Evolutionary conservation across 176 grass and related monocot species (phyloP), one percentile per base, ranked within the genome.

Genomic region (Saccharum officinarum): DNA sequence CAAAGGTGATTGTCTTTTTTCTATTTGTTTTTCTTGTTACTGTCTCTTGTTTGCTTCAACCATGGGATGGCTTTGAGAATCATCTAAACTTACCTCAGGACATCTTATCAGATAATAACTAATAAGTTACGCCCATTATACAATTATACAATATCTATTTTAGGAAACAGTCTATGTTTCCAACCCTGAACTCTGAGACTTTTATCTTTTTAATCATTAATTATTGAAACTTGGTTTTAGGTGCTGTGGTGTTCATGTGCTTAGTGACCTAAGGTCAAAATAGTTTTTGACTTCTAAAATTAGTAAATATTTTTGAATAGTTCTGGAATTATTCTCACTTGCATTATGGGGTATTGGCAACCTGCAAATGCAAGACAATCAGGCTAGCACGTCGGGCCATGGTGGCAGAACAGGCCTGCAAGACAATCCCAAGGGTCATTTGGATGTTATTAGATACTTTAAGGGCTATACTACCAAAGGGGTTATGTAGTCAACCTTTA

Each of bases 1-100:
- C 36, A 8, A 89, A 98, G 89, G 97, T 98, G 72, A 83, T 68
- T 40, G 38, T 36, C 33, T 67, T 69, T 67, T 36, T 34, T 36
- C 33, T 77, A 8, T 55, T 55, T 55, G 0, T 22, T 30, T 45
- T 73, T 45, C 14, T 78, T 78, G 2, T 82, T 82, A 71, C 38
- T 42, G 13, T 73, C 42, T 73, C 42, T 44, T 79, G 38, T 67
- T 83, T 71, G 38, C 69, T 69, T 83, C 40, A 69, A 36, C 39
- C 8, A 3, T 6, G 44, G 60, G 7, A 60, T 82, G 36, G 36
- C 36, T 69, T 75, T 76, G 71, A 59, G 16, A 10, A 61, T 39
- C 61, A 36, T 85, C 5, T 52, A 68, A 68, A 84, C 36, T 79
- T 83, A 13, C 16, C 22, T 34, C 44, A 65, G 7, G 73, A 54